Percentiles rank a stretch among this genome's conserved stretches.
These are phyloP conservation scores for Tieghemiomyces parasiticus DNA, from an alignment of 192 early-diverging fungal species.

Conservation along the genomic window DNA sequence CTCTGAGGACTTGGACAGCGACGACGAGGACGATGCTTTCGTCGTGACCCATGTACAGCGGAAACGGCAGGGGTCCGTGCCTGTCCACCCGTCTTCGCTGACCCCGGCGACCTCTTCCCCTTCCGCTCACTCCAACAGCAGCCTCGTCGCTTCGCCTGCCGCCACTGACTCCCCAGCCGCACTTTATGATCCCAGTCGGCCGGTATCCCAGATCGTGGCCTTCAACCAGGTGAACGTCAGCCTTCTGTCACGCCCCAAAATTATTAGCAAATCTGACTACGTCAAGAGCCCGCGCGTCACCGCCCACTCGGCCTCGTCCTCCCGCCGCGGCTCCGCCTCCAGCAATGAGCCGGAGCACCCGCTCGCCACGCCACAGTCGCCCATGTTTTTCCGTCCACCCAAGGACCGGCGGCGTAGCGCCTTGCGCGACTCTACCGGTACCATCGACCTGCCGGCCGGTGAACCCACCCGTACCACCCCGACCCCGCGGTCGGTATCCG, in stretches of 20 bases:
- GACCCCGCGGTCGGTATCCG: not conserved
- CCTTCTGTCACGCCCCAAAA: not conserved
- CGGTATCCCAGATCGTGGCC: slow-evolving; percentile 5
- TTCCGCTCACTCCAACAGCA: not conserved
- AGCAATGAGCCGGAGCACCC: not conserved
- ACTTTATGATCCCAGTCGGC: not conserved
- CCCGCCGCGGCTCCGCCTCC: not conserved
- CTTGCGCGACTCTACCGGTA: not conserved
- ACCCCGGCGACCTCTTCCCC: too few species aligned
- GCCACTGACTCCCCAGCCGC: not conserved
- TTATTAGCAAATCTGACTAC: slow-evolving; percentile 4
- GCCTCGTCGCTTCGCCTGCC: not conserved
- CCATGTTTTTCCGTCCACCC: not conserved
- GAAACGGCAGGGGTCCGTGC: not conserved
- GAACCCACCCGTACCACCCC: not conserved
- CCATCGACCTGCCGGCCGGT: not conserved
- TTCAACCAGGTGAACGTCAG: slow-evolving; percentile 6
- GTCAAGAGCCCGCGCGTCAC: not conserved
- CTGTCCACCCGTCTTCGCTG: not conserved
- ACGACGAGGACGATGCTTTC: not conserved
- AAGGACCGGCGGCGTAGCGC: not conserved
- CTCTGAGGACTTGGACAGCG: not conserved
- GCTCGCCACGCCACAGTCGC: too few species aligned
- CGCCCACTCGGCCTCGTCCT: not conserved
- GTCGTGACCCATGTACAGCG: not conserved